Percentiles rank a stretch among this genome's conserved stretches.
Conservation (phyloP, 2,329 filamentous ascomycete species). For the Scleromitrula shiraiana region DNA sequence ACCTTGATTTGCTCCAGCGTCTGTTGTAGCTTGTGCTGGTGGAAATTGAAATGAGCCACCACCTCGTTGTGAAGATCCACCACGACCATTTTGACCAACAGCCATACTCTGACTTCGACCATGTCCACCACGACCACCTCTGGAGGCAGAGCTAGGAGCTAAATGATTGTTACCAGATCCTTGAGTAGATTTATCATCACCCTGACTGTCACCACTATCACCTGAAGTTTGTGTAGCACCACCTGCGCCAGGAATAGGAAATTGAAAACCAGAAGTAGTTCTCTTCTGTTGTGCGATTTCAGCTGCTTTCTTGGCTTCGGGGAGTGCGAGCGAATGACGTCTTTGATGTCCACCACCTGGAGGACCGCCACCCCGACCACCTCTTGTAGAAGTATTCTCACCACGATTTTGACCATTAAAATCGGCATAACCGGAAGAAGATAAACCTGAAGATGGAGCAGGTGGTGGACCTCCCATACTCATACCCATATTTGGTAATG, state of each 20-base stretch:
- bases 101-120: constrained; percentile 90
- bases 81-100: constrained; percentile 58
- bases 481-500: constrained; percentile 85
- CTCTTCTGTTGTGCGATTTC: constrained; percentile 95
- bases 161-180: constrained; percentile 20
- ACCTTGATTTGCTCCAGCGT: constrained; percentile 39
- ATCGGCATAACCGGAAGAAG: constrained; percentile 70
- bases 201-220: constrained; percentile 28
- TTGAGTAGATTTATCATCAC: constrained; percentile 24
- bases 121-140: constrained; percentile 51
- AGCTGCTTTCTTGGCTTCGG: constrained; percentile 95
- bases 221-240: constrained; percentile 51
- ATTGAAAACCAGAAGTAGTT: constrained; percentile 90
- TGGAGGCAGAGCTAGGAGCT: constrained; percentile 23
- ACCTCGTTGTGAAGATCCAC: constrained; percentile 49
- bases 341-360: constrained; percentile 76
- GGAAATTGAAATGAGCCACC: constrained; percentile 69
- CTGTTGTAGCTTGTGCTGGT: constrained; percentile 41
- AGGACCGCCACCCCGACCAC: constrained; percentile 63
- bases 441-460: constrained; percentile 80
- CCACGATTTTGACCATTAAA: constrained; percentile 52
- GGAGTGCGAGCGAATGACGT: constrained; percentile 87
- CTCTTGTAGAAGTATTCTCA: constrained; percentile 62
- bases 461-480: constrained; percentile 58
- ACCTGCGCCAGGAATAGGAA: constrained; percentile 67